Conservation (phyloP, 305 asterid species). For the Rubia balearica region DNA sequence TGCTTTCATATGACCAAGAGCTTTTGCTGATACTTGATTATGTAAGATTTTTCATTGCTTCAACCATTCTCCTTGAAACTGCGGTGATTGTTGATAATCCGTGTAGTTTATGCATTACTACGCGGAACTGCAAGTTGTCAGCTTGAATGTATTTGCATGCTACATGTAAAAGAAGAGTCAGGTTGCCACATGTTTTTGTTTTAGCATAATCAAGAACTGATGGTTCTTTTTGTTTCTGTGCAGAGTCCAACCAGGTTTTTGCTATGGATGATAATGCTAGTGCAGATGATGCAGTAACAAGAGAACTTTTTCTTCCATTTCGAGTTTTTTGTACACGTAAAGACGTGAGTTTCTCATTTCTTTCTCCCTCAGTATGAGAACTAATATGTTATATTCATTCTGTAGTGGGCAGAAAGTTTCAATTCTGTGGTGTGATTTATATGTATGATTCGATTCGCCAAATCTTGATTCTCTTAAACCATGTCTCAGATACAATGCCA, state of each 20-base stretch:
- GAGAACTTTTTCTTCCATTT: conserved; percentile 31
- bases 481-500: conserved; percentile 54
- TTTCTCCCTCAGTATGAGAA: background rate
- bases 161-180: too few relatives aligned
- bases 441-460: background rate
- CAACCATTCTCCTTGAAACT: too few relatives aligned
- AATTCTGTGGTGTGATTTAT: background rate
- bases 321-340: conserved; percentile 36
- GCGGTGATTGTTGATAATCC: too few relatives aligned
- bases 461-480: background rate
- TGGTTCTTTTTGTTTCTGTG: background rate
- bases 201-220: background rate
- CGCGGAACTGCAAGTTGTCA: background rate
- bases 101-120: too few relatives aligned
- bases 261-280: conserved; percentile 12
- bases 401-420: background rate
- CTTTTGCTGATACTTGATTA: background rate
- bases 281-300: conserved; percentile 25
- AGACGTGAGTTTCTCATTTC: conserved; percentile 23
- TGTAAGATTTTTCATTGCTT: background rate
- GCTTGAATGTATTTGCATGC: background rate
- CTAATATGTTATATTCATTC: background rate
- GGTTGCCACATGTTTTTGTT: background rate
- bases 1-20: background rate
- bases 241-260: conserved; percentile 16